Percentiles rank a stretch among this genome's conserved stretches.
Conservation (phyloP, 176 grass and related monocot genomes). For the Juncus effusus region DNA sequence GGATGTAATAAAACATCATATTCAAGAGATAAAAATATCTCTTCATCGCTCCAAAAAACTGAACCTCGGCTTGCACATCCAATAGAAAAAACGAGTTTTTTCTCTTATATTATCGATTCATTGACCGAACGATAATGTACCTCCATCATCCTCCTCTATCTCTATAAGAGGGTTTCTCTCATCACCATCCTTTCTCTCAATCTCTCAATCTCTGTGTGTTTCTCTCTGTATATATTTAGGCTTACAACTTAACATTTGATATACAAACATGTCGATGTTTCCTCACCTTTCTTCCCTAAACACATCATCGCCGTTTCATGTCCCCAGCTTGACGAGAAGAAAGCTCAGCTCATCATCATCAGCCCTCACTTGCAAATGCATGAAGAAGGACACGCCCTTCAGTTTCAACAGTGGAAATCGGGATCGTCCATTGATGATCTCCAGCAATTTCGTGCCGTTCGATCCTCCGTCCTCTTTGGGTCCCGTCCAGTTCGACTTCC, state of each 20-base stretch:
- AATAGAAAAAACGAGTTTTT: too few relatives aligned
- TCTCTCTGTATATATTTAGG: neutral
- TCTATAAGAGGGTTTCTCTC: neutral
- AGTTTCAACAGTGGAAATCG: slow-evolving; percentile 14
- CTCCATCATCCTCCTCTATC: too few relatives aligned
- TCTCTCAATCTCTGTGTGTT: slow-evolving; percentile 7
- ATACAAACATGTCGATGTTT: slow-evolving; percentile 13
- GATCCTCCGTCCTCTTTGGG: neutral
- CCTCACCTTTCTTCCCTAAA: slow-evolving; percentile 12
- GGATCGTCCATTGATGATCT: slow-evolving; percentile 16
- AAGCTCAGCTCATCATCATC: neutral
- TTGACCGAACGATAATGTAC: too few relatives aligned
- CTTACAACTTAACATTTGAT: too few relatives aligned
- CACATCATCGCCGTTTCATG: slow-evolving; percentile 8
- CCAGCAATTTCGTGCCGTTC: neutral
- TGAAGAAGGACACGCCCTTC: slow-evolving; percentile 4
- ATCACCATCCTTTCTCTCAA: neutral
- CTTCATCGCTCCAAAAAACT: too few relatives aligned
- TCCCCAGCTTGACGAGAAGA: neutral
- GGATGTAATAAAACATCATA: too few relatives aligned
- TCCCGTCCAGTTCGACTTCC: slow-evolving; percentile 23
- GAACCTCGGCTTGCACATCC: too few relatives aligned
- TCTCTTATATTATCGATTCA: too few relatives aligned
- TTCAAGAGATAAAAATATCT: too few relatives aligned
- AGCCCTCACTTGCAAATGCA: slow-evolving; percentile 1